Percentiles rank a stretch among this genome's conserved stretches.
Conservation (phyloP, 2,329 filamentous ascomycete genomes). For the Shiraia sp. region DNA sequence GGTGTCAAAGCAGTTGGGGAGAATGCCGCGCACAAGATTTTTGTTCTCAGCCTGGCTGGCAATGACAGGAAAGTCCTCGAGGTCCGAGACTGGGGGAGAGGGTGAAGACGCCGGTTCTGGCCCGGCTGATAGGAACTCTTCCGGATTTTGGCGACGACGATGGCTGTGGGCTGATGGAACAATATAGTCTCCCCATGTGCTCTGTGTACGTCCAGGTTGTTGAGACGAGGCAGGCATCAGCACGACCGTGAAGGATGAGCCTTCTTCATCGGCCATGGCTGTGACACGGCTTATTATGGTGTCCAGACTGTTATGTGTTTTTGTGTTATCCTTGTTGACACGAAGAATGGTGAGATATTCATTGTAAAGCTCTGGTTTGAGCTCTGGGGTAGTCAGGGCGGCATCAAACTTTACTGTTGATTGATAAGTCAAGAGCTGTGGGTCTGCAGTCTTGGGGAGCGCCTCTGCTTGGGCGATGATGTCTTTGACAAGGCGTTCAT, state of each 20-base stretch:
- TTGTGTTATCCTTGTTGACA: constrained; percentile 25
- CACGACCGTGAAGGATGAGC: constrained; percentile 42
- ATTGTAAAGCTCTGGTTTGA: constrained; percentile 27
- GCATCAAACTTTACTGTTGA: constrained; percentile 27
- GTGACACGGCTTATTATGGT: constrained; percentile 11
- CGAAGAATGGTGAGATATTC: constrained; percentile 35
- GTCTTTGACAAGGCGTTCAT: constrained; percentile 42
- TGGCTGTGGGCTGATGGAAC: constrained; percentile 26
- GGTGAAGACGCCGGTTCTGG: constrained; percentile 29
- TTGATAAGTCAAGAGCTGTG: constrained; percentile 29
- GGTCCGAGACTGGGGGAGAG: constrained; percentile 23
- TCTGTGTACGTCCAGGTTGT: constrained; percentile 36
- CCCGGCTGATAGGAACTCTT: constrained; percentile 34
- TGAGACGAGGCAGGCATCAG: constrained; percentile 39
- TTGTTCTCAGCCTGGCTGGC: constrained; percentile 24
- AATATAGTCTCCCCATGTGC: constrained; percentile 42
- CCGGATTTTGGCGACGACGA: constrained; percentile 33
- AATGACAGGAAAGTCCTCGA: constrained; percentile 35
- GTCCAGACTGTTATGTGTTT: constrained; percentile 17
- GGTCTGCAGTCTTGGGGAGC: constrained; percentile 31
- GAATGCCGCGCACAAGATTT: constrained; percentile 53
- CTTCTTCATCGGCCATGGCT: constrained; percentile 13
- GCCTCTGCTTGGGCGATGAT: constrained; percentile 41
- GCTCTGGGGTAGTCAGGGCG: constrained; percentile 17
- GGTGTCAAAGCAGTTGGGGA: constrained; percentile 76